Percentiles rank a stretch among this genome's conserved stretches.
phyloP scores from a whole-genome alignment of 164 flowering plant species.

The Vitis cinerea region DNA sequence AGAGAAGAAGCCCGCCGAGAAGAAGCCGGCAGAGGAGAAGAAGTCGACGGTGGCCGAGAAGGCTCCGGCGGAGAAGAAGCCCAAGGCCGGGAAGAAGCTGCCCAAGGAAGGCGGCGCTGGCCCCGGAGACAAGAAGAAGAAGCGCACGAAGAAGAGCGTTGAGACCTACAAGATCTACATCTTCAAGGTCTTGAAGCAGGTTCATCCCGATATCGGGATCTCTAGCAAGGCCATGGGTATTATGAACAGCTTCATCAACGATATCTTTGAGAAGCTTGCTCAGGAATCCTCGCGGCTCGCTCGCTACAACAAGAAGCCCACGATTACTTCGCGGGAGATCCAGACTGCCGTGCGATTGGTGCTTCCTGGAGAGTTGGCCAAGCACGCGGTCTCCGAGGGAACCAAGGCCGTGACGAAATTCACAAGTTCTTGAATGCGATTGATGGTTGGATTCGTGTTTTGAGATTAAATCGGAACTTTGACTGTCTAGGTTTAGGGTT shows the following conservation, averaged over 20 bases:
- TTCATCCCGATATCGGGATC: slow-evolving; percentile 28
- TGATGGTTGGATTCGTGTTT: background rate
- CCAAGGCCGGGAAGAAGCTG: slow-evolving; percentile 23
- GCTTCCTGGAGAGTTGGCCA: slow-evolving; percentile 28
- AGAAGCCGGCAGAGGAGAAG: slow-evolving; percentile 19
- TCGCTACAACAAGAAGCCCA: slow-evolving; percentile 30
- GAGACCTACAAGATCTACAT: slow-evolving; percentile 35
- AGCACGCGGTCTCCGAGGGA: slow-evolving; percentile 31
- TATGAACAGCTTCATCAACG: slow-evolving; percentile 22
- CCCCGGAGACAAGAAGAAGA: slow-evolving; percentile 27
- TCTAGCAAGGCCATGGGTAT: slow-evolving; percentile 29
- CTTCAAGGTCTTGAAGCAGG: slow-evolving; percentile 29
- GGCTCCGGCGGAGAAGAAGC: slow-evolving; percentile 23
- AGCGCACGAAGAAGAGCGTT: slow-evolving; percentile 17
- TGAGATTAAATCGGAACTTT: too few species aligned
- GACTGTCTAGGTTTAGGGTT: too few species aligned
- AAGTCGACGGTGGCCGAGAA: slow-evolving; percentile 8
- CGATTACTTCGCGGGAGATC: slow-evolving; percentile 29
- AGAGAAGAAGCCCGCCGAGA: slow-evolving; percentile 20
- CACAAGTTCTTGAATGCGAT: slow-evolving; percentile 14
- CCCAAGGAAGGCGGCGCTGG: slow-evolving; percentile 21
- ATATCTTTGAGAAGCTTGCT: slow-evolving; percentile 27
- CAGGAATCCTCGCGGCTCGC: slow-evolving; percentile 17
- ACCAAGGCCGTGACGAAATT: slow-evolving; percentile 31
- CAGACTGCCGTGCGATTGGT: slow-evolving; percentile 29